Evolutionary conservation across 2,329 filamentous ascomycete species (phyloP).

Genomic region (Stagonosporopsis chrysanthemi): DNA sequence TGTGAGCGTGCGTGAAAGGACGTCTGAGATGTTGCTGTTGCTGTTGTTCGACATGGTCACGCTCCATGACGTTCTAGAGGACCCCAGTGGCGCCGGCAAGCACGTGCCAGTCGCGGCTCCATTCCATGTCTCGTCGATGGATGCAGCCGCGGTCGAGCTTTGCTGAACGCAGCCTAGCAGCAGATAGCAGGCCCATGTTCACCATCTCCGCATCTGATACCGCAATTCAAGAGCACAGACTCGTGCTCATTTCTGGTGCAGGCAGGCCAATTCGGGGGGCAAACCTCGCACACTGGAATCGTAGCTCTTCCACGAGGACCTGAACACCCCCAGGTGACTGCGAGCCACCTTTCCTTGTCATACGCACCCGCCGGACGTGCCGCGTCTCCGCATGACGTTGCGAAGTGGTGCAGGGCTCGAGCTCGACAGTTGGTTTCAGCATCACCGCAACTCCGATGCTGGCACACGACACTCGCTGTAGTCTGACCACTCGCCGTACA

Average conservation of each 20-base stretch:
- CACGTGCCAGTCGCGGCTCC: slow-evolving; percentile 7
- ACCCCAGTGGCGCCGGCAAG: slow-evolving; percentile 11
- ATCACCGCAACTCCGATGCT: slow-evolving; percentile 32
- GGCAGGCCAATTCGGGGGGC: slow-evolving; percentile 1
- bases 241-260: slow-evolving; percentile 5
- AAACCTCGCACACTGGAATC: background rate
- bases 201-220: slow-evolving; percentile 16
- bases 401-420: slow-evolving; percentile 25
- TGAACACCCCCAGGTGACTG: background rate
- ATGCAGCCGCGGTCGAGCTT: slow-evolving; percentile 9
- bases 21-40: background rate
- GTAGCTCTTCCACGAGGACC: background rate
- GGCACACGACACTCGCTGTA: slow-evolving; percentile 31
- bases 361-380: slow-evolving; percentile 21
- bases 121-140: background rate
- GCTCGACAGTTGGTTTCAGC: slow-evolving; percentile 33
- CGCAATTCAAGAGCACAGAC: slow-evolving; percentile 17
- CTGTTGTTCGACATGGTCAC: slow-evolving; percentile 4
- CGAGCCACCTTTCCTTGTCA: slow-evolving; percentile 1
- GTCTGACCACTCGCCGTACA: slow-evolving; percentile 3
- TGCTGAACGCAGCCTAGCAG: slow-evolving; percentile 15
- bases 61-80: slow-evolving; percentile 20
- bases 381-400: slow-evolving; percentile 46
- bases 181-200: slow-evolving; percentile 17
- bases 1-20: background rate